Conservation (phyloP, 1,284 basidiomycete species). For the Volvariella surrecta region DNA sequence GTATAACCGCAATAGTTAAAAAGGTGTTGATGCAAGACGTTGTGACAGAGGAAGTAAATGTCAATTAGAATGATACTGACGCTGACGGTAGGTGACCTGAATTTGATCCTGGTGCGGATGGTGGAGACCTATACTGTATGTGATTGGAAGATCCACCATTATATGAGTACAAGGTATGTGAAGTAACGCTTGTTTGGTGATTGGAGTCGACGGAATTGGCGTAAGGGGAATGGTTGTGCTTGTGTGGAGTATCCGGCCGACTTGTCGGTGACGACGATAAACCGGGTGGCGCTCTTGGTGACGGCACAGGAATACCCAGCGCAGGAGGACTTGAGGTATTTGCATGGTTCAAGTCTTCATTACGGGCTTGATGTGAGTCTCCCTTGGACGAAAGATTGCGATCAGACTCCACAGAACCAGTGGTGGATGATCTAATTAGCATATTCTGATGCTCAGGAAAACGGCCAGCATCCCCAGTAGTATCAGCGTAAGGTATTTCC, state of each 20-base stretch:
- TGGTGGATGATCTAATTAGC: slow-evolving; percentile 55
- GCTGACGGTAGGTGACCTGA: slow-evolving; percentile 16
- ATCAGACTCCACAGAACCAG: slow-evolving; percentile 44
- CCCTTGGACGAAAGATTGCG: slow-evolving; percentile 35
- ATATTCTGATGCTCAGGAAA: slow-evolving; percentile 40
- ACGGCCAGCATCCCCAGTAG: slow-evolving; percentile 25
- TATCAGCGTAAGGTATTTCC: slow-evolving; percentile 23
- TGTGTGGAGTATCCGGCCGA: slow-evolving; percentile 46
- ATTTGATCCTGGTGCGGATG: slow-evolving; percentile 30
- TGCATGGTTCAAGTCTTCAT: slow-evolving; percentile 64
- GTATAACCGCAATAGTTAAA: slow-evolving; percentile 7
- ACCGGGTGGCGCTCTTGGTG: slow-evolving; percentile 39
- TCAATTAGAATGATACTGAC: slow-evolving; percentile 13
- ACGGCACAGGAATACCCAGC: slow-evolving; percentile 19
- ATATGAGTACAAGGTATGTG: slow-evolving; percentile 37
- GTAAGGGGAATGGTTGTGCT: slow-evolving; percentile 38
- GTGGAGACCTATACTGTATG: slow-evolving; percentile 33
- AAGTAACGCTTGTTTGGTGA: slow-evolving; percentile 29
- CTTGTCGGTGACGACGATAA: slow-evolving; percentile 31
- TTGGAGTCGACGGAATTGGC: slow-evolving; percentile 39
- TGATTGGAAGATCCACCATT: slow-evolving; percentile 39
- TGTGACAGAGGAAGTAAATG: too few species aligned
- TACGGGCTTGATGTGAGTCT: slow-evolving; percentile 39
- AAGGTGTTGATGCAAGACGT: slow-evolving; percentile 16
- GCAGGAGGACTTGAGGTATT: slow-evolving; percentile 18